Evolutionary conservation across 2,329 filamentous ascomycete genomes (phyloP), one percentile per base, ranked within the genome.

Genomic region (Thielaviopsis ethacetica): DNA sequence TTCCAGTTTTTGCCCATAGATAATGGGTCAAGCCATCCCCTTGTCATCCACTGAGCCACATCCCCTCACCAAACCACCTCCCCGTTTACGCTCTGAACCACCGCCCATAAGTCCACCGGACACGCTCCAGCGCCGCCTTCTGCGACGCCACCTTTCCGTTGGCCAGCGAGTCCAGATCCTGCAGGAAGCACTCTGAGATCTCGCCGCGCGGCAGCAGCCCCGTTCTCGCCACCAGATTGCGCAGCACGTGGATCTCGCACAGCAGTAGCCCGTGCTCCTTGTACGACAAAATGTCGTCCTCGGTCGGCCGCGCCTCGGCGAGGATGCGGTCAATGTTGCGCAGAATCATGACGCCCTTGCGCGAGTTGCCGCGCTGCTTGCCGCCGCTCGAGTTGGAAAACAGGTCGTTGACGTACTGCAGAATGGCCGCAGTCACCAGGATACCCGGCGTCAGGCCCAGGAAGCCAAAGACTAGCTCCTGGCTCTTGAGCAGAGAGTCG

Each of bases 401-500:
- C 0, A 83, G 68, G 19, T 81, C 77, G 44, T 79, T 76, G 1
- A 95, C 68, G 75, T 91, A 97, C 63, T 82, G 82, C 53, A 85
- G 72, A 12, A 83, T 72, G n/a, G 82, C 84, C 62, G 91, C 82
- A 1, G 85, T 86, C 44, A 97, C 88, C 30, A 98, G 74, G n/a
- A 97, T 79, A 13, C 93, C 91, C 0, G 93, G 93, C 0, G 93
- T 97, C 26, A 98, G 75, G 5, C 91, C 91, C 44, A 98, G 85
- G 67, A 98, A 95, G n/a, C 89, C 93, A 72, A 98, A 98, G 24
- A 98, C 88, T 54, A 98, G 79, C 68, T 98, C 91, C 68, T 98
- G 93, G 67, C 91, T 96, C 73, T 93, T 95, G 60, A 98, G 78
- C 34, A 98, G 79, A 38, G 89, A 83, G 74, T 98, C 91, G 64